Evolutionary conservation across 352 stramenopile genomes (phyloP).

Genomic region (Phytophthora lateralis): DNA sequence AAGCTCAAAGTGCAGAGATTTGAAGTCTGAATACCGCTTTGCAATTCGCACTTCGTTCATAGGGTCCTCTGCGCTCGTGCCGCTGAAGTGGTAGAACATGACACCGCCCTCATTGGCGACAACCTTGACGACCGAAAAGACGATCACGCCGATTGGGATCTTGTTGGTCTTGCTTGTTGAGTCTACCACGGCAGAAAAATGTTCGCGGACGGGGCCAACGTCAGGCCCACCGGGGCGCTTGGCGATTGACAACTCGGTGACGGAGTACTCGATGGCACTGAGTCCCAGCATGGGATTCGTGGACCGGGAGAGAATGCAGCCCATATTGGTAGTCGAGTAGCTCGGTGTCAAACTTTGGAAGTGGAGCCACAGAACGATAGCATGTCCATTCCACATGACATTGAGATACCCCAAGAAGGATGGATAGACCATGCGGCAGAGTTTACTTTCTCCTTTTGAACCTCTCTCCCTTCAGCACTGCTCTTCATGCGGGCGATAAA

Average conservation of each 20-base stretch:
- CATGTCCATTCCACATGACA: not conserved
- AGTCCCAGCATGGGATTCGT: constrained; percentile 35
- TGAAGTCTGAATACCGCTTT: constrained; percentile 83
- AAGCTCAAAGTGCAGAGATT: constrained; percentile 54
- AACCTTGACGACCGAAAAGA: constrained; percentile 41
- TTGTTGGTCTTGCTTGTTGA: constrained; percentile 12
- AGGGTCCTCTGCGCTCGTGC: constrained; percentile 39
- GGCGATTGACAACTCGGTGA: constrained; percentile 31
- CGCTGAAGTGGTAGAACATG: constrained; percentile 59
- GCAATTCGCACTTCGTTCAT: constrained; percentile 43
- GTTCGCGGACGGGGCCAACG: constrained; percentile 15
- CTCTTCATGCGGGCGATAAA: constrained; percentile 6
- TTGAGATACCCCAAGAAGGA: not conserved
- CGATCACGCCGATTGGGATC: constrained; percentile 14
- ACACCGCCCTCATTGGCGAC: constrained; percentile 35
- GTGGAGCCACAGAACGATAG: constrained; percentile 1
- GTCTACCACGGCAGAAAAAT: not conserved
- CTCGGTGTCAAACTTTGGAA: constrained; percentile 11
- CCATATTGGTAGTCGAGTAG: constrained; percentile 13
- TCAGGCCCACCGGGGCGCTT: constrained; percentile 35
- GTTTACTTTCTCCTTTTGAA: constrained; percentile 22
- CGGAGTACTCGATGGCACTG: constrained; percentile 15
- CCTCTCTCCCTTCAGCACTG: constrained; percentile 13
- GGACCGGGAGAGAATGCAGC: constrained; percentile 43
- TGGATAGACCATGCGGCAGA: constrained; percentile 12